A percentile compares a stretch with the other conserved stretches of the same genome.
Evolutionary conservation across 352 stramenopile genomes (phyloP).

Genomic region (Pythium periplocum): DNA sequence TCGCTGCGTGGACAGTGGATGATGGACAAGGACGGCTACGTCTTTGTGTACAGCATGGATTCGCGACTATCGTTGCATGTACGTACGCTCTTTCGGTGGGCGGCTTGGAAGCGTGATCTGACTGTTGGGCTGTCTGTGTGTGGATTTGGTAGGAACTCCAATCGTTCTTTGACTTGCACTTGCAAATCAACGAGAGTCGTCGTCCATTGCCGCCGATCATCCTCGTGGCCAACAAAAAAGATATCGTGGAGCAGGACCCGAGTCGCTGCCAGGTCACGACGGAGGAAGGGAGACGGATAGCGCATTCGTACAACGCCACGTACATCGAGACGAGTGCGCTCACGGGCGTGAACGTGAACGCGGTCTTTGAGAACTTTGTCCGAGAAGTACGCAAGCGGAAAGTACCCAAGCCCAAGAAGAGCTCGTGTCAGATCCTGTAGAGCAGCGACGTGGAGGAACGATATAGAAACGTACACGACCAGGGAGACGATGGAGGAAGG

Average conservation of each 20-base stretch:
- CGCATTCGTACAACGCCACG: constrained; percentile 78
- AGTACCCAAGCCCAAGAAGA: constrained; percentile 73
- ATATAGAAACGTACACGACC: no score
- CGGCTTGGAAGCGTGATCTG: background rate
- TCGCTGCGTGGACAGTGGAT: constrained; percentile 86
- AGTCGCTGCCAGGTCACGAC: constrained; percentile 82
- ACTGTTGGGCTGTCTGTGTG: constrained; percentile 2
- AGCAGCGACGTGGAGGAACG: no score
- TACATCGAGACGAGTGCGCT: constrained; percentile 87
- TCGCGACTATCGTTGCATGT: constrained; percentile 82
- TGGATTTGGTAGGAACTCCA: constrained; percentile 57
- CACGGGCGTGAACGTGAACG: constrained; percentile 80
- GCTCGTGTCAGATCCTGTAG: constrained; percentile 59
- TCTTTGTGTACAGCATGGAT: constrained; percentile 91
- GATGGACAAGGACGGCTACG: constrained; percentile 90
- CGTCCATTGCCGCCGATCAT: constrained; percentile 78
- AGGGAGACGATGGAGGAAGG: no score
- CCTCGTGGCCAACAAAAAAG: constrained; percentile 88
- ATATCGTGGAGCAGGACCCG: constrained; percentile 76
- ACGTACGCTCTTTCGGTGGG: constrained; percentile 11
- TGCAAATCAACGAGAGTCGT: constrained; percentile 86
- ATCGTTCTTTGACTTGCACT: constrained; percentile 84
- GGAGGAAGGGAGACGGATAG: constrained; percentile 79
- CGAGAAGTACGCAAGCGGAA: constrained; percentile 80
- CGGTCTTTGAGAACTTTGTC: constrained; percentile 86